These are phyloP conservation scores for Boletus smithii DNA, from an alignment of 1,284 basidiomycete species.

Conservation along the genomic window DNA sequence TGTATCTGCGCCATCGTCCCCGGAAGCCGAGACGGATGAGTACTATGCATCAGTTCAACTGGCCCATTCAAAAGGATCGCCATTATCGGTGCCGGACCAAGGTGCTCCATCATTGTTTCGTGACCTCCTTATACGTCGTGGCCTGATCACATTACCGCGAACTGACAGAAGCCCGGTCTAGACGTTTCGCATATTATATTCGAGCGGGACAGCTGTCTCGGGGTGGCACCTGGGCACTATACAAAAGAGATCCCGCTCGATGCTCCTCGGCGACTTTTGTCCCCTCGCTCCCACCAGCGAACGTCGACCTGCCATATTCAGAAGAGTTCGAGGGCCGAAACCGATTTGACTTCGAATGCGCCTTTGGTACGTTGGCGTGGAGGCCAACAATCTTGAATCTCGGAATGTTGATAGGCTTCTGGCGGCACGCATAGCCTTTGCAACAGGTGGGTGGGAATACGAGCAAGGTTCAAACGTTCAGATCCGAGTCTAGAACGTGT, in stretches of 20 bases:
- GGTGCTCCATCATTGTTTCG: conserved; percentile 2
- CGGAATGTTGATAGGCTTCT: neutral
- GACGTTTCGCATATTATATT: conserved; percentile 19
- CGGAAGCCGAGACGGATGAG: too few relatives aligned
- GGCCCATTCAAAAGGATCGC: conserved; percentile 18
- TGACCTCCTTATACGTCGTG: neutral
- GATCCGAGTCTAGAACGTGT: too few relatives aligned
- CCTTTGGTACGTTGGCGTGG: conserved; percentile 13
- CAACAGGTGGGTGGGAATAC: conserved; percentile 15
- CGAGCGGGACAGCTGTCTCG: conserved; percentile 14
- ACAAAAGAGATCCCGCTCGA: conserved; percentile 9
- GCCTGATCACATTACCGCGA: conserved; percentile 12
- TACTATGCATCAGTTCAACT: conserved; percentile 12
- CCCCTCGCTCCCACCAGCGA: conserved; percentile 9
- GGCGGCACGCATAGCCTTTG: conserved; percentile 1
- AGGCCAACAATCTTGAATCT: too few relatives aligned
- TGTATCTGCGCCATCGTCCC: too few relatives aligned
- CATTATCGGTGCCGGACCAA: conserved; percentile 19
- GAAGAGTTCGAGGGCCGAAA: conserved; percentile 10
- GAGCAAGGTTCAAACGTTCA: too few relatives aligned
- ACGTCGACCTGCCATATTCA: conserved; percentile 11
- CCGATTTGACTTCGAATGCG: conserved; percentile 6
- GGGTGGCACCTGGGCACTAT: conserved; percentile 9
- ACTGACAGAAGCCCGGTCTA: conserved; percentile 14
- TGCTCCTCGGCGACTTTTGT: conserved; percentile 4